Percentiles rank a stretch among this genome's conserved stretches.
These are phyloP conservation scores for Aspergillus sojae DNA, from an alignment of 2,329 filamentous ascomycete species.

Conservation along the genomic window DNA sequence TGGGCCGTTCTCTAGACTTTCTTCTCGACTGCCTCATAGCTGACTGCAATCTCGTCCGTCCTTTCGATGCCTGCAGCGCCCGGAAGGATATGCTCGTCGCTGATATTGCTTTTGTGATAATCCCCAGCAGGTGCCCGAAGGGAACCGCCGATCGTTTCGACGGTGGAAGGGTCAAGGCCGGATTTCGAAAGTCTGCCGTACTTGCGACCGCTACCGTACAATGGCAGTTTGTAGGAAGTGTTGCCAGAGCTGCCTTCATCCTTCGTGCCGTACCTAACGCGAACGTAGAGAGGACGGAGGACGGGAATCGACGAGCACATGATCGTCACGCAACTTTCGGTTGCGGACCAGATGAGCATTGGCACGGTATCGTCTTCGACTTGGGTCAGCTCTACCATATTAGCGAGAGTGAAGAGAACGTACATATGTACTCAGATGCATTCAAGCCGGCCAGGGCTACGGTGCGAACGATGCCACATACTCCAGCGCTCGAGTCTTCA, in stretches of 20 bases:
- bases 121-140: neutral
- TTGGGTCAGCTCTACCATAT: neutral
- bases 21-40: slow-evolving; percentile 38
- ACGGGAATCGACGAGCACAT: slow-evolving; percentile 28
- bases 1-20: slow-evolving; percentile 23
- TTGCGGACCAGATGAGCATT: slow-evolving; percentile 29
- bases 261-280: slow-evolving; percentile 18
- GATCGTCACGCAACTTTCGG: slow-evolving; percentile 24
- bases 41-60: slow-evolving; percentile 25
- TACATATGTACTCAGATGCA: neutral
- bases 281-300: slow-evolving; percentile 23
- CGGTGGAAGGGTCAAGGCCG: neutral
- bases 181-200: slow-evolving; percentile 13
- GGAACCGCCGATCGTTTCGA: neutral
- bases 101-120: slow-evolving; percentile 10
- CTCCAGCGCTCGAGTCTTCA: neutral
- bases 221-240: slow-evolving; percentile 23
- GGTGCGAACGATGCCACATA: neutral
- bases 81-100: slow-evolving; percentile 23
- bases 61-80: slow-evolving; percentile 23
- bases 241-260: slow-evolving; percentile 17
- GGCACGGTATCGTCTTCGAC: slow-evolving; percentile 19
- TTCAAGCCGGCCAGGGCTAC: neutral
- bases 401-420: neutral
- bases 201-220: slow-evolving; percentile 21